phyloP scores from a whole-genome alignment of 2,329 filamentous ascomycete species.

The Chrysosporium queenslandicum region DNA sequence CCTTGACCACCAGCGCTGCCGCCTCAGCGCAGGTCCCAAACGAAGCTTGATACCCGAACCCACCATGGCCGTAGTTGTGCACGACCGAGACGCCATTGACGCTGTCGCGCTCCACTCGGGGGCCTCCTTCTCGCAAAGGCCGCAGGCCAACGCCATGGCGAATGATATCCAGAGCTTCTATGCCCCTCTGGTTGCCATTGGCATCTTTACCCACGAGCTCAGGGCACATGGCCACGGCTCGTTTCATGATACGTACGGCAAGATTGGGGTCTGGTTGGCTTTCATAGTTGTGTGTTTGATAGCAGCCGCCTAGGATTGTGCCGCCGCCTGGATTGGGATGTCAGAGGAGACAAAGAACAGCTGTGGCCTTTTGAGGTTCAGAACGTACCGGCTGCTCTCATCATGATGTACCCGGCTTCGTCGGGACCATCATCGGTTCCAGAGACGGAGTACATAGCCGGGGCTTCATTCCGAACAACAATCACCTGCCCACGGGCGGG shows the following conservation, averaged over 20 bases:
- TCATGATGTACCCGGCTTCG: slow-evolving; percentile 74
- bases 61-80: slow-evolving; percentile 40
- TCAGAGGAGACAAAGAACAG: too few relatives aligned
- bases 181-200: slow-evolving; percentile 37
- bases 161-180: slow-evolving; percentile 63
- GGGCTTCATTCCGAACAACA: slow-evolving; percentile 67
- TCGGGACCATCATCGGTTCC: slow-evolving; percentile 63
- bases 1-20: slow-evolving; percentile 55
- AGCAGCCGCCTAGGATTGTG: slow-evolving; percentile 75
- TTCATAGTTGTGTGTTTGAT: slow-evolving; percentile 72
- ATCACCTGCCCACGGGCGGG: slow-evolving; percentile 78
- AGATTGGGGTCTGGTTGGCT: slow-evolving; percentile 66
- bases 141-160: slow-evolving; percentile 74
- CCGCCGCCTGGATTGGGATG: slow-evolving; percentile 51
- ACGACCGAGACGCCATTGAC: slow-evolving; percentile 49
- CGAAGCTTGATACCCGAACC: slow-evolving; percentile 53
- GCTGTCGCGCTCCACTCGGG: slow-evolving; percentile 63
- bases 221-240: slow-evolving; percentile 36
- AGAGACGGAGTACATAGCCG: slow-evolving; percentile 58
- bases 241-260: slow-evolving; percentile 74
- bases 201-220: slow-evolving; percentile 43
- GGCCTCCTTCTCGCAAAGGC: slow-evolving; percentile 62
- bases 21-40: slow-evolving; percentile 63
- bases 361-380: neutral
- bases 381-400: slow-evolving; percentile 47